Base-by-base conservation (phyloP, 2,329 filamentous ascomycete genomes). In the Helotiales sp. region DNA sequence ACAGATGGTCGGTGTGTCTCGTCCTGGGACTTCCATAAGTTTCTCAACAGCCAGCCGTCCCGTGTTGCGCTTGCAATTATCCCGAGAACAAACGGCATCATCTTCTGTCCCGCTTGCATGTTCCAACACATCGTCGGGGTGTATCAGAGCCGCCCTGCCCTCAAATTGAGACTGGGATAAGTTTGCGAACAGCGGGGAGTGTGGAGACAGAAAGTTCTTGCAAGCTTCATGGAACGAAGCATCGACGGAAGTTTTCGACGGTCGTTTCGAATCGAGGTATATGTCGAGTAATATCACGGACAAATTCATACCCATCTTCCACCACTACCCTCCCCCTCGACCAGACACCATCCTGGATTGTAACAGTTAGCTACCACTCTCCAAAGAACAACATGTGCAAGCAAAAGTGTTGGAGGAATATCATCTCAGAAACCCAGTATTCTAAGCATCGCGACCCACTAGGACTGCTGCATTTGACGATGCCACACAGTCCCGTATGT, bases 381-480 rank as follows among this genome's bases (percentile, higher is more conserved):
- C 20, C 2, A 24, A 57, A 55, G 20, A 15, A 15, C 8, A 24
- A 37, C 15, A 24, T 11, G 22, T 55, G n/a, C 13, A 20, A 24
- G 32, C 20, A 57, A 26, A 15, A 17, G 30, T 24, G 54, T 37
- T 22, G n/a, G 34, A 57, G 54, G 54, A 57, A 40, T 24, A 6
- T 30, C 2, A 55, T 61, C 49, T 66, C 64, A 66, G 64, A 73
- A 74, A 69, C 73, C 73, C 73, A 68, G 43, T 66, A 71, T 75
- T 63, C 61, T 75, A 75, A 76, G 73, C 74, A 76, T 65, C 72
- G 74, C 74, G 67, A 69, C 73, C 68, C 66, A 50, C 45, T 63
- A 37, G 20, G 64, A 61, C 68, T 67, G 70, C 72, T 71, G 73
- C 69, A 76, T 76, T 65, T 75, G 74, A 63, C 74, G 74, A 75